Evolutionary conservation across 108 stramenopile species (phyloP).

Genomic region (Bacterosira constricta): DNA sequence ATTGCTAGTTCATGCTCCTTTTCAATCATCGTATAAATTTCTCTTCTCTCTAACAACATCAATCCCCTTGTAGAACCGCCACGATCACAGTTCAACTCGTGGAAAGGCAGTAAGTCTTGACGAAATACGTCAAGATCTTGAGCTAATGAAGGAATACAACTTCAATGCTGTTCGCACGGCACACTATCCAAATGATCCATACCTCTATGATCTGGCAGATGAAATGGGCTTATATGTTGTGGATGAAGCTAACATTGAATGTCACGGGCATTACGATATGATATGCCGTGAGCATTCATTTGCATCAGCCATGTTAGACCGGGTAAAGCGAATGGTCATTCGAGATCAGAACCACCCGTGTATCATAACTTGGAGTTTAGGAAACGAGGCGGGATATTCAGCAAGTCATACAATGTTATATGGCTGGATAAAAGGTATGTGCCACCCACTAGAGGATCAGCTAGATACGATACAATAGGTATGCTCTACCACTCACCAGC

Average conservation of each 20-base stretch:
- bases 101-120: conserved; percentile 79
- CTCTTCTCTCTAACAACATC: too few relatives aligned
- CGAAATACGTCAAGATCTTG: conserved; percentile 72
- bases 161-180: conserved; percentile 95
- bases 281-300: conserved; percentile 77
- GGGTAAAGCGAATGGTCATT: conserved; percentile 84
- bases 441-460: too few relatives aligned
- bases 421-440: conserved; percentile 49
- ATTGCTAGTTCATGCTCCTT: conserved; percentile 10
- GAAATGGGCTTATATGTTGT: conserved; percentile 92
- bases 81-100: conserved; percentile 91
- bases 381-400: conserved; percentile 94
- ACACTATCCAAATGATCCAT: conserved; percentile 93
- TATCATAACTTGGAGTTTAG: conserved; percentile 91
- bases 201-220: conserved; percentile 92
- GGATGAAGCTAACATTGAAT: conserved; percentile 98
- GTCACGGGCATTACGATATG: conserved; percentile 89
- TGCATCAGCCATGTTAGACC: conserved; percentile 50
- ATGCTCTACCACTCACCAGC: too few relatives aligned
- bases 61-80: conserved; percentile 92
- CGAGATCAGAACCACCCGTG: conserved; percentile 91
- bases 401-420: conserved; percentile 60
- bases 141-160: conserved; percentile 78
- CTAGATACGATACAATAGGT: too few relatives aligned
- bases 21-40: too few relatives aligned